phyloP scores from a whole-genome alignment of 140 eudicot species.

The Senecio squalidus region DNA sequence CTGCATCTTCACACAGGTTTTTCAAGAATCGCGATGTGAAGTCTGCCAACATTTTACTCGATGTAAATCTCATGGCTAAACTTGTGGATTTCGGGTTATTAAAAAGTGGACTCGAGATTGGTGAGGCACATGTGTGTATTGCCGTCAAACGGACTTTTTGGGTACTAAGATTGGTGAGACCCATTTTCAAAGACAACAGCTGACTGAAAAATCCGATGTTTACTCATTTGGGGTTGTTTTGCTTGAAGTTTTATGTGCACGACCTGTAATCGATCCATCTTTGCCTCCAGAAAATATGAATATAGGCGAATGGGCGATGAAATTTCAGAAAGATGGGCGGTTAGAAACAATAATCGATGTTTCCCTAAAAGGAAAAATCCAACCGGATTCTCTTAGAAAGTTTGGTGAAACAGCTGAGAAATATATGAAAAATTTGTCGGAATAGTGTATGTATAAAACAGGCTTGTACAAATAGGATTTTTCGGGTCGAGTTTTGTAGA shows the following conservation, averaged over 20 bases:
- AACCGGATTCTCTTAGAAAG: conserved; percentile 63
- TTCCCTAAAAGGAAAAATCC: conserved; percentile 39
- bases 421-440: too few species aligned
- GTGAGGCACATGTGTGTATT: conserved; percentile 64
- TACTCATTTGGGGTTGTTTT: conserved; percentile 68
- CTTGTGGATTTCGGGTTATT: conserved; percentile 71
- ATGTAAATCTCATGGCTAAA: conserved; percentile 61
- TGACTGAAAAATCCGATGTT: conserved; percentile 62
- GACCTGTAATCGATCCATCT: conserved; percentile 72
- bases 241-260: conserved; percentile 64
- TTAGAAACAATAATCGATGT: conserved; percentile 56
- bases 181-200: conserved; percentile 61
- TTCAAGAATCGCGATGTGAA: conserved; percentile 63
- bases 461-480: too few species aligned
- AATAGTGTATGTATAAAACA: too few species aligned
- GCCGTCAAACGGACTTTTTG: conserved; percentile 63
- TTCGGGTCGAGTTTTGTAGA: too few species aligned
- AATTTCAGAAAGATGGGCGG: conserved; percentile 67
- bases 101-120: conserved; percentile 60
- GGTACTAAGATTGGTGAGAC: conserved; percentile 67
- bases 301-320: conserved; percentile 76
- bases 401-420: conserved; percentile 70
- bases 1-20: conserved; percentile 67
- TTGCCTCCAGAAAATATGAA: conserved; percentile 57
- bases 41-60: too few species aligned